A percentile compares a stretch with the other conserved stretches of the same genome.
These are phyloP conservation scores for Iris macrosiphon DNA, from an alignment of 106 monocot genomes.

Conservation along the genomic window DNA sequence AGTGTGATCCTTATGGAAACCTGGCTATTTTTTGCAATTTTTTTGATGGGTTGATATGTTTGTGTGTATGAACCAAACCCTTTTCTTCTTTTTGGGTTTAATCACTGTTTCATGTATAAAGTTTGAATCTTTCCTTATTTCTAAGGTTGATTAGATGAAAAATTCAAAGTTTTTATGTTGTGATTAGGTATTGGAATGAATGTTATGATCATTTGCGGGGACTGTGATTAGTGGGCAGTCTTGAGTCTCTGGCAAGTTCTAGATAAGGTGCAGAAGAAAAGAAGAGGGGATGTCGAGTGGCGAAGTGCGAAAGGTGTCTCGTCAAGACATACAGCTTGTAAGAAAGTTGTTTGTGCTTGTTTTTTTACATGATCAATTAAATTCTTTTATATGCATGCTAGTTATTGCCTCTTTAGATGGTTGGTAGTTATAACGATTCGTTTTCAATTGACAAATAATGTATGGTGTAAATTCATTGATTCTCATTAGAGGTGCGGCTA, in stretches of 20 bases:
- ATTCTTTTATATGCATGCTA: no score
- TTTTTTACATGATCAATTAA: no score
- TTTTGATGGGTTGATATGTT: neutral
- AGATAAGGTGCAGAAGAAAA: neutral
- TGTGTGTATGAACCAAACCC: neutral
- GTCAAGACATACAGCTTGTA: constrained; percentile 79
- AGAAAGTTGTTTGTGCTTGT: no score
- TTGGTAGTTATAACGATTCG: no score
- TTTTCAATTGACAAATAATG: no score
- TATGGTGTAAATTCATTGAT: no score
- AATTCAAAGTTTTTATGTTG: neutral
- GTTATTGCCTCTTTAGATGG: no score
- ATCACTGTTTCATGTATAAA: neutral
- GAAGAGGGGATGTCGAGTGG: constrained; percentile 37
- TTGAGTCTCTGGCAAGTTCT: neutral
- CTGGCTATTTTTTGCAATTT: no score
- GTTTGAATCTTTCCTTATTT: neutral
- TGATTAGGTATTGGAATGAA: neutral
- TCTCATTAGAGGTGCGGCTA: no score
- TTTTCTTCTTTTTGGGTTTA: neutral
- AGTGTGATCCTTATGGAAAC: no score
- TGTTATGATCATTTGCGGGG: neutral
- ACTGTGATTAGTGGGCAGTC: neutral
- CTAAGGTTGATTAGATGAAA: neutral
- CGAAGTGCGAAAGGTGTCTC: constrained; percentile 68